Conservation (phyloP, 768 basidiomycete genomes). For the Hypsizygus marmoreus region DNA sequence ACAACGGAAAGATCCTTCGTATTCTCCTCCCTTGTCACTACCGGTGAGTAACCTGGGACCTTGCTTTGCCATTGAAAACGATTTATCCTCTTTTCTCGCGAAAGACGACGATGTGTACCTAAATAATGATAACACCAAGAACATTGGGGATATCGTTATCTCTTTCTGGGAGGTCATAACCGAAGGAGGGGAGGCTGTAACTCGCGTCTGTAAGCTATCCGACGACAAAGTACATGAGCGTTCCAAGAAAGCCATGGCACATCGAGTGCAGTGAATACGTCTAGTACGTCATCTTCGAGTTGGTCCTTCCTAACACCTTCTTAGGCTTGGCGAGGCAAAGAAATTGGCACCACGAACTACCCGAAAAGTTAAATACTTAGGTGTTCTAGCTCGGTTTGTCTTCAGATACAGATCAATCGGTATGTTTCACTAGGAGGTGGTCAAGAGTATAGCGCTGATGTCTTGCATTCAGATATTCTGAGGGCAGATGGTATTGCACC, state of each 20-base stretch:
- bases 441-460: too few species aligned
- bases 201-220: too few species aligned
- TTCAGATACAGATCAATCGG: slow-evolving; percentile 19
- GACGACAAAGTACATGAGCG: slow-evolving; percentile 21
- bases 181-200: too few species aligned
- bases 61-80: too few species aligned
- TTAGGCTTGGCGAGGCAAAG: not conserved
- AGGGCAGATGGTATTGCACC: slow-evolving; percentile 6
- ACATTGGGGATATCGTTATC: slow-evolving; percentile 9
- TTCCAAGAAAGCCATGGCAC: too few species aligned
- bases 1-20: too few species aligned
- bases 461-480: slow-evolving; percentile 2
- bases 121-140: not conserved
- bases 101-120: slow-evolving; percentile 15
- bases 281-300: slow-evolving; percentile 1
- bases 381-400: slow-evolving; percentile 11
- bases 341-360: not conserved
- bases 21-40: slow-evolving; percentile 2
- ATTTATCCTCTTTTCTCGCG: too few species aligned
- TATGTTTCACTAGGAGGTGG: too few species aligned
- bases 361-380: not conserved
- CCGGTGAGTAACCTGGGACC: not conserved
- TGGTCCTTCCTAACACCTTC: too few species aligned
- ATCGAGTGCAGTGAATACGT: slow-evolving; percentile 24
- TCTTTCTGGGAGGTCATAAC: slow-evolving; percentile 15